Evolutionary conservation across 2,329 filamentous ascomycete species (phyloP).

Genomic region (Penicillium decumbens): DNA sequence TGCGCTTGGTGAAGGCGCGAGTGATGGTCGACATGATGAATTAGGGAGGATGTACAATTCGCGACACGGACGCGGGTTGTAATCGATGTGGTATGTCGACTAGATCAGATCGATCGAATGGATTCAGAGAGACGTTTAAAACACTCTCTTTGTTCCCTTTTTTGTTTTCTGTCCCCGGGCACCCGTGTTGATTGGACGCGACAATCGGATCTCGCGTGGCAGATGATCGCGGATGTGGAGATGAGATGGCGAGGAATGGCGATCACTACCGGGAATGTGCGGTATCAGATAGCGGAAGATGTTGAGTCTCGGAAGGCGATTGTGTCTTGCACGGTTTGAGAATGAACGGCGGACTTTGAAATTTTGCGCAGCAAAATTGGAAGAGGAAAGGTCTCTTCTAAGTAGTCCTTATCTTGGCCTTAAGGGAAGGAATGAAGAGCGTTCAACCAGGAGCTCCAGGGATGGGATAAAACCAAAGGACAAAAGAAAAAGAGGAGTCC

Average conservation of each 20-base stretch:
- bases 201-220: conserved; percentile 24
- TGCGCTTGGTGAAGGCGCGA: conserved; percentile 48
- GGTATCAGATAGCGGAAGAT: conserved; percentile 24
- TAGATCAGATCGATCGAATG: conserved; percentile 4
- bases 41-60: conserved; percentile 3
- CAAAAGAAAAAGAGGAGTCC: conserved; percentile 24
- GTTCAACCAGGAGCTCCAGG: conserved; percentile 39
- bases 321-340: conserved; percentile 13
- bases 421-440: conserved; percentile 30
- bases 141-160: background rate
- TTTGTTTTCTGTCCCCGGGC: background rate
- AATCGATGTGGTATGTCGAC: background rate
- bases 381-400: conserved; percentile 16
- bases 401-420: conserved; percentile 10
- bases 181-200: conserved; percentile 11
- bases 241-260: conserved; percentile 29
- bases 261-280: conserved; percentile 29
- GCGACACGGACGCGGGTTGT: background rate
- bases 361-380: conserved; percentile 33
- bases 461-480: conserved; percentile 5
- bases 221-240: conserved; percentile 26
- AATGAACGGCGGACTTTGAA: conserved; percentile 19
- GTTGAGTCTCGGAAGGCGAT: background rate
- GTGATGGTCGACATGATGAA: conserved; percentile 38
- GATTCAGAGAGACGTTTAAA: conserved; percentile 1